Evolutionary conservation across 2,329 filamentous ascomycete genomes (phyloP), one percentile per base, ranked within the genome.

Genomic region (Diaporthe sp.): DNA sequence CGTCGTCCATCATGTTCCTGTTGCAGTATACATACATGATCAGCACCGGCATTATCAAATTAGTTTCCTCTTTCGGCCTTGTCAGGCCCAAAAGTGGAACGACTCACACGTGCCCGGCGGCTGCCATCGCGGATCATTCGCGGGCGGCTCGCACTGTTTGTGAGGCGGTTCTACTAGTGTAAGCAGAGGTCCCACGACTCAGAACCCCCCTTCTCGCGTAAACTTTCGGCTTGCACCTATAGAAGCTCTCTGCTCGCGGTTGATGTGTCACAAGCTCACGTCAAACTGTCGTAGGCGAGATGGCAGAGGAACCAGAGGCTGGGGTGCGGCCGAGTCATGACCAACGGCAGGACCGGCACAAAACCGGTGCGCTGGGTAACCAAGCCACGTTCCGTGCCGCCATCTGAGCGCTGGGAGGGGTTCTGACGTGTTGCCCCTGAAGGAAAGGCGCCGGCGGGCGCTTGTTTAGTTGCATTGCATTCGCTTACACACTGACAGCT

Each of bases 1-100:
- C 84, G 80, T 85, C 83, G 79, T 85, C 83, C 84, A 85, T 85
- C 83, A 85, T 84, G 74, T 84, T 85, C 55, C 83, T 85, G 49
- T 22, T 65, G 60, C 12, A 39, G 15, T 39, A 22, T 10, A 28
- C 34, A 51, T 28, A n/a, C 53, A 39, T 68, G 65, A 68, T 68
- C 65, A 68, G 65, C 65, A 28, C 65, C 65, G n/a, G 65, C 65
- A 37, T 68, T 39, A 39, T 68, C 65, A 53, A 68, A 68, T 68
- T 42, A 39, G 65, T 42, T 53, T 53, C 65, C 65, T 53, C 17
- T 39, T 68, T 22, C 65, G 65, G 65, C 13, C 34, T 6, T 2
- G n/a, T 25, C 63, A 28, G 17, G 25, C 22, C 28, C 22, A 15
- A 25, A 15, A 53, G 47, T 68, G 63, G 53, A 15, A 39, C 31